phyloP scores from a whole-genome alignment of 2,329 filamentous ascomycete genomes.

The Lachnum nothofagi region DNA sequence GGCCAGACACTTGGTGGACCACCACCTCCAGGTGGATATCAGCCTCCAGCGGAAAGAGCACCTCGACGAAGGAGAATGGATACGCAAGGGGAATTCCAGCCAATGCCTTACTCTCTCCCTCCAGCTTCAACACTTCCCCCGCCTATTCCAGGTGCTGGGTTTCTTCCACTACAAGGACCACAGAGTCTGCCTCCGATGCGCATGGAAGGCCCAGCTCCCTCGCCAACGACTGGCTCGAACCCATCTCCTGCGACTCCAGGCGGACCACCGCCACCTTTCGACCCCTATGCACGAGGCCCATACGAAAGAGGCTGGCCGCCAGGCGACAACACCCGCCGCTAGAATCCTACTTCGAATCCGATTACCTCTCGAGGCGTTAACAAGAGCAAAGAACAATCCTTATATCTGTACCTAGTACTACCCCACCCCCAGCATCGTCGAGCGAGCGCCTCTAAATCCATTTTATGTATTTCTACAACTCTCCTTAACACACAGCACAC shows the following conservation, averaged over 20 bases:
- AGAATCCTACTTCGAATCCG: neutral
- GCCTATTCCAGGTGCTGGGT: conserved; percentile 20
- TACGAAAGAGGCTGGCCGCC: conserved; percentile 30
- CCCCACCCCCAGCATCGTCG: conserved; percentile 3
- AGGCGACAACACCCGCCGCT: conserved; percentile 23
- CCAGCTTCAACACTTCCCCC: conserved; percentile 29
- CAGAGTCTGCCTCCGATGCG: conserved; percentile 29
- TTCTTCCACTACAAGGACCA: conserved; percentile 17
- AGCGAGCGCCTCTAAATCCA: conserved; percentile 10
- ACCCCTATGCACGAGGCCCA: conserved; percentile 23
- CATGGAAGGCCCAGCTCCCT: conserved; percentile 24
- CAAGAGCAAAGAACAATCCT: conserved; percentile 1
- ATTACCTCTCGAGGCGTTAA: neutral
- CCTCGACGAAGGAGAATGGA: conserved; percentile 31
- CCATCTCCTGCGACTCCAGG: conserved; percentile 17
- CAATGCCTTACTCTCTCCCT: conserved; percentile 25
- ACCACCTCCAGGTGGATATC: conserved; percentile 17
- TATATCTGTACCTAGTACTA: neutral
- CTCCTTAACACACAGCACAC: neutral
- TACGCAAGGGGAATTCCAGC: conserved; percentile 28
- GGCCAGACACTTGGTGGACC: conserved; percentile 3
- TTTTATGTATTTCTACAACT: conserved; percentile 21
- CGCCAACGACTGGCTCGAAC: conserved; percentile 8
- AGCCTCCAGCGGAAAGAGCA: conserved; percentile 25
- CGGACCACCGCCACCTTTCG: conserved; percentile 21